These are phyloP conservation scores for Xeromyces bisporus DNA, from an alignment of 495 filamentous ascomycete species.

Conservation along the genomic window DNA sequence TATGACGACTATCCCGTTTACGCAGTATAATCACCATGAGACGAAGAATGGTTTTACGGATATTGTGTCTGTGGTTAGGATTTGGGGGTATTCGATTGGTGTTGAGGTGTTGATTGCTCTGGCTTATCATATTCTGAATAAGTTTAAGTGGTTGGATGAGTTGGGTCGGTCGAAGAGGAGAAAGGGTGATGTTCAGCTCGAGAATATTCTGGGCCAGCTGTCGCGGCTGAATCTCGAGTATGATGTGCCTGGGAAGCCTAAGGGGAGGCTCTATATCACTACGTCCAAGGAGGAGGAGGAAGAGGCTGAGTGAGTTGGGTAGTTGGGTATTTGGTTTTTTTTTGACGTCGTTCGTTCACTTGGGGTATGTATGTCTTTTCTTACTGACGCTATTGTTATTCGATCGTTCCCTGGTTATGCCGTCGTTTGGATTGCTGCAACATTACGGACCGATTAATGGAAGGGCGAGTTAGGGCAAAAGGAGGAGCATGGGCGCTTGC, in stretches of 20 bases:
- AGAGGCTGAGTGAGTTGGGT: constrained; percentile 24
- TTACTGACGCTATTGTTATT: too few species aligned
- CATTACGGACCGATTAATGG: too few species aligned
- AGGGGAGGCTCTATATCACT: constrained; percentile 21
- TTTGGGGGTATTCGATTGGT: constrained; percentile 59
- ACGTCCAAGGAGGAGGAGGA: constrained; percentile 30
- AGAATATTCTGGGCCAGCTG: constrained; percentile 56
- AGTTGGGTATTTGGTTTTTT: too few species aligned
- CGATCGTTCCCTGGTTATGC: too few species aligned
- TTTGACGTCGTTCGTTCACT: too few species aligned
- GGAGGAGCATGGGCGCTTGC: too few species aligned
- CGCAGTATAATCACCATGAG: constrained; percentile 27
- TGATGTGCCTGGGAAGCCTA: constrained; percentile 33
- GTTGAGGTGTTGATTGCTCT: constrained; percentile 62
- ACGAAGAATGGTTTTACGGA: constrained; percentile 47
- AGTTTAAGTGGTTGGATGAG: constrained; percentile 48
- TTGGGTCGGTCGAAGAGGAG: constrained; percentile 54
- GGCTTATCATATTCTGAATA: constrained; percentile 55
- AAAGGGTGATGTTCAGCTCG: constrained; percentile 52
- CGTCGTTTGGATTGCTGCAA: too few species aligned
- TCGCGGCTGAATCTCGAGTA: constrained; percentile 54
- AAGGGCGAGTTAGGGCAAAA: too few species aligned
- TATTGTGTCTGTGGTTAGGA: constrained; percentile 61
- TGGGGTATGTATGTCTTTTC: too few species aligned
- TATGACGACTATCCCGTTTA: constrained; percentile 25